phyloP scores from a whole-genome alignment of 1,284 basidiomycete genomes.

The Trichosporon asahii region DNA sequence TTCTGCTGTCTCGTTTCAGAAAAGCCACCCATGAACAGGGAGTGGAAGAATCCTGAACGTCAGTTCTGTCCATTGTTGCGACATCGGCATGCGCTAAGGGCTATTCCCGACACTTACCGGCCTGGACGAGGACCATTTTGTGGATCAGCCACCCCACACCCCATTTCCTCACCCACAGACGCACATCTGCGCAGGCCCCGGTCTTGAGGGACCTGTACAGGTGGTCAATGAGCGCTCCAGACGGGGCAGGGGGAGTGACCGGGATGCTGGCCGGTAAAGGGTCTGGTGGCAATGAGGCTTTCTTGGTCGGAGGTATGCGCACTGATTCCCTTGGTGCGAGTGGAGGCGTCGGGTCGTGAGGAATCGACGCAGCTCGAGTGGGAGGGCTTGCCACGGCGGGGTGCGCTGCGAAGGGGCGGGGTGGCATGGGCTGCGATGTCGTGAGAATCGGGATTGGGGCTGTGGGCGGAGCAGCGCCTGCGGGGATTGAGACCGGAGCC shows the following conservation, averaged over 20 bases:
- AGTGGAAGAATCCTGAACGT: slow-evolving; percentile 72
- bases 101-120: slow-evolving; percentile 57
- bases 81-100: background rate
- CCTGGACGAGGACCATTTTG: slow-evolving; percentile 77
- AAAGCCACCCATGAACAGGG: slow-evolving; percentile 78
- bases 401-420: background rate
- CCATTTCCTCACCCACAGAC: slow-evolving; percentile 70
- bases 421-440: background rate
- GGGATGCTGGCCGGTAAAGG: slow-evolving; percentile 18
- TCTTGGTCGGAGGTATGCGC: background rate
- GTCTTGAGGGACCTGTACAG: slow-evolving; percentile 70
- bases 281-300: background rate
- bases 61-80: background rate
- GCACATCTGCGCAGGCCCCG: slow-evolving; percentile 70
- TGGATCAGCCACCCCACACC: slow-evolving; percentile 71
- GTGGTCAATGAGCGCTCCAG: slow-evolving; percentile 54
- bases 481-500: background rate
- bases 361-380: slow-evolving; percentile 7
- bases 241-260: slow-evolving; percentile 28
- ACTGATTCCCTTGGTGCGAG: slow-evolving; percentile 6
- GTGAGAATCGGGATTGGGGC: background rate
- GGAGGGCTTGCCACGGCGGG: background rate
- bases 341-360: slow-evolving; percentile 15
- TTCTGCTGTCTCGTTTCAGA: slow-evolving; percentile 51
- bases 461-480: background rate